A percentile compares a stretch with the other conserved stretches of the same genome.
Evolutionary conservation across 306 rosid genomes (phyloP).

Genomic region (Trifolium repens): DNA sequence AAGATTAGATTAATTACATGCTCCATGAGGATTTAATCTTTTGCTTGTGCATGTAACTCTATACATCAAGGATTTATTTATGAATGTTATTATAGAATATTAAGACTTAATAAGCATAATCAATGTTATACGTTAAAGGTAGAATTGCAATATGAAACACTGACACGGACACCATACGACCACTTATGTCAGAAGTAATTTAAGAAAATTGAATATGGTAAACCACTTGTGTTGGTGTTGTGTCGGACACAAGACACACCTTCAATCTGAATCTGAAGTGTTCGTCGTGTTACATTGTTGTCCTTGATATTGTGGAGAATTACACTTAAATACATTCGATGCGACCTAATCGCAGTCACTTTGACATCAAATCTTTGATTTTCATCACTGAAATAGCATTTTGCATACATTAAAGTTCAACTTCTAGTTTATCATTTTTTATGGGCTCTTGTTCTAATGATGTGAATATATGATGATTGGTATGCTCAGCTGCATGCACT

Average conservation of each 20-base stretch:
- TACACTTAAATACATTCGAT: not conserved
- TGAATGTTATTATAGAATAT: no score
- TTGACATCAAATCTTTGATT: not conserved
- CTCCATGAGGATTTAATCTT: not conserved
- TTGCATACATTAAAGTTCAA: not conserved
- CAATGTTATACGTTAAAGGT: not conserved
- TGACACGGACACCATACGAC: not conserved
- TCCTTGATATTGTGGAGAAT: not conserved
- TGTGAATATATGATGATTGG: conserved; percentile 34
- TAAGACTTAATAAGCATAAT: not conserved
- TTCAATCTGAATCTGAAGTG: not conserved
- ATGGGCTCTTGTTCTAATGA: conserved; percentile 30
- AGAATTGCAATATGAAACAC: not conserved
- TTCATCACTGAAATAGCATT: not conserved
- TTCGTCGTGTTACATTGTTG: not conserved
- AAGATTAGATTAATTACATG: not conserved
- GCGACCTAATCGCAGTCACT: not conserved
- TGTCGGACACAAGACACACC: not conserved
- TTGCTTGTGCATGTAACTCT: no score
- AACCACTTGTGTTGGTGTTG: not conserved
- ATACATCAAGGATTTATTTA: no score
- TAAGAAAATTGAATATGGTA: not conserved
- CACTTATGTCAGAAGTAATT: not conserved
- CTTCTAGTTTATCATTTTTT: not conserved
- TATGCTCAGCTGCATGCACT: conserved; percentile 68